These are phyloP conservation scores for Ciborinia camelliae DNA, from an alignment of 2,329 filamentous ascomycete genomes.

Conservation along the genomic window DNA sequence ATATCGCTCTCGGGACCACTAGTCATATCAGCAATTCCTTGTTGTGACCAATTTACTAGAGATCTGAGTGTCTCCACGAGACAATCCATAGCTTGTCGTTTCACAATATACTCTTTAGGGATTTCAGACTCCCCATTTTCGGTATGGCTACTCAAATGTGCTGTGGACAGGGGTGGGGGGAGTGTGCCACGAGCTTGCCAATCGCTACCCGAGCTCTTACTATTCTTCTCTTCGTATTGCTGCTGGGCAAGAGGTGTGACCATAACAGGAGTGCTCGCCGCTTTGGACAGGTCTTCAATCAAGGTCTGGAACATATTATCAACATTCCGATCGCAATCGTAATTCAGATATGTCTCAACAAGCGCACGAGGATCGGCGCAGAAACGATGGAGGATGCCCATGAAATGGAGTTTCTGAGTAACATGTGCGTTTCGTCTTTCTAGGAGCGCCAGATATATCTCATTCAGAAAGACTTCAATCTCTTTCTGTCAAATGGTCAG, in stretches of 20 bases:
- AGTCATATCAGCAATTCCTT: constrained; percentile 59
- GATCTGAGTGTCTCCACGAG: constrained; percentile 86
- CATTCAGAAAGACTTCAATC: constrained; percentile 95
- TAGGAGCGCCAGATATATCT: constrained; percentile 90
- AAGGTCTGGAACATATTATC: constrained; percentile 97
- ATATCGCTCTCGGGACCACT: constrained; percentile 49
- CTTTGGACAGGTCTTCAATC: constrained; percentile 87
- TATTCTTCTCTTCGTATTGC: constrained; percentile 75
- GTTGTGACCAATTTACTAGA: constrained; percentile 84
- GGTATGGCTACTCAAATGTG: constrained; percentile 43
- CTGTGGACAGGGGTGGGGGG: constrained; percentile 72
- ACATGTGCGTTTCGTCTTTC: constrained; percentile 82
- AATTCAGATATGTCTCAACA: constrained; percentile 96
- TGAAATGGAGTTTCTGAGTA: constrained; percentile 89
- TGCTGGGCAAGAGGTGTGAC: constrained; percentile 78
- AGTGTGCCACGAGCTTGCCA: constrained; percentile 86
- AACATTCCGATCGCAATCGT: constrained; percentile 91
- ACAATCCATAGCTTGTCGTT: constrained; percentile 82
- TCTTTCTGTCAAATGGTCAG: constrained; percentile 64
- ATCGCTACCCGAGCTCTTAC: constrained; percentile 57
- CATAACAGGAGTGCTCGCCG: constrained; percentile 74
- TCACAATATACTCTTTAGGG: constrained; percentile 86
- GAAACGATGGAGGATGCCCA: constrained; percentile 79
- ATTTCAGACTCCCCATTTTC: constrained; percentile 65
- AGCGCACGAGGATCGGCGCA: constrained; percentile 82